A percentile compares a stretch with the other conserved stretches of the same genome.
These are phyloP conservation scores for Capronia coronata DNA, from an alignment of 2,329 filamentous ascomycete species.

Conservation along the genomic window DNA sequence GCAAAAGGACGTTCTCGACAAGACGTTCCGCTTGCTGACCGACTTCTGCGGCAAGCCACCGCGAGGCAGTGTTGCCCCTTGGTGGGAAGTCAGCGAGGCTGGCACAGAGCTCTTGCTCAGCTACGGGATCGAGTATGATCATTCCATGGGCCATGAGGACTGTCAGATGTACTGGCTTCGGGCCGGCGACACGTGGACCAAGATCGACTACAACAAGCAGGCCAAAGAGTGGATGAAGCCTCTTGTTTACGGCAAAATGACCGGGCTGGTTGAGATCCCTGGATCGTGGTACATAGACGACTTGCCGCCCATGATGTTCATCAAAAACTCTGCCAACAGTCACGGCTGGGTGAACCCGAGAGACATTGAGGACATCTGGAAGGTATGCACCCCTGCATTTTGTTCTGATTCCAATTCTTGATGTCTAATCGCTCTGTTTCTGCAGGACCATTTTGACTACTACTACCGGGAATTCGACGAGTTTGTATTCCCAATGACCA, in stretches of 20 bases:
- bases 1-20: constrained; percentile 70
- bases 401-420: constrained; percentile 37
- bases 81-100: constrained; percentile 67
- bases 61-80: constrained; percentile 67
- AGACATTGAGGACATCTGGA: constrained; percentile 42
- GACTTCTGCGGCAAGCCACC: constrained; percentile 64
- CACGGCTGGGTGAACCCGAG: constrained; percentile 54
- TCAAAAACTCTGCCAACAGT: constrained; percentile 45
- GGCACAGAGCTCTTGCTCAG: constrained; percentile 46
- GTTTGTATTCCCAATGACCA: constrained; percentile 70
- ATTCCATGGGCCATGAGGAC: constrained; percentile 42
- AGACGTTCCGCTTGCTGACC: constrained; percentile 65
- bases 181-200: constrained; percentile 40
- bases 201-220: constrained; percentile 41
- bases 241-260: neutral
- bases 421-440: constrained; percentile 30
- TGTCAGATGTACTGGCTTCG: constrained; percentile 43
- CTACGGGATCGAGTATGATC: constrained; percentile 42
- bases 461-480: constrained; percentile 71
- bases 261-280: constrained; percentile 38
- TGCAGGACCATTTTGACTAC: constrained; percentile 58
- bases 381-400: neutral
- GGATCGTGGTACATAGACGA: constrained; percentile 37
- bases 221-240: constrained; percentile 44
- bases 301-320: constrained; percentile 46